A percentile compares a stretch with the other conserved stretches of the same genome.
Evolutionary conservation across 2,329 filamentous ascomycete genomes (phyloP).

Genomic region (Claviceps lovelessii): DNA sequence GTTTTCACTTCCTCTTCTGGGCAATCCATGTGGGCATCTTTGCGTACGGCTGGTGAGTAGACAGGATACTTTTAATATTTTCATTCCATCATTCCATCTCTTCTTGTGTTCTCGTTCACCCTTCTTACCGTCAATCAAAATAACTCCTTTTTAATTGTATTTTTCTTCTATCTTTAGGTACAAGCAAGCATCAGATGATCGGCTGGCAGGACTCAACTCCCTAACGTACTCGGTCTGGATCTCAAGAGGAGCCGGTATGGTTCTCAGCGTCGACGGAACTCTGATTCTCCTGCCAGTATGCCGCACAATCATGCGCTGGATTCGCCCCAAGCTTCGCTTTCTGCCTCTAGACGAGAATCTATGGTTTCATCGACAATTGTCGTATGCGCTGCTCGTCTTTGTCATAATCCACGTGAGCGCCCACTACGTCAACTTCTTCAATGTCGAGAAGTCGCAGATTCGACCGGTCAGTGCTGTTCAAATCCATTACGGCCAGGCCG

Average conservation of each 20-base stretch:
- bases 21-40: conserved; percentile 66
- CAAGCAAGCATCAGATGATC: conserved; percentile 55
- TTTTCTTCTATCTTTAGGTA: conserved; percentile 42
- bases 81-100: background rate
- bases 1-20: conserved; percentile 76
- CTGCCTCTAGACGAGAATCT: conserved; percentile 90
- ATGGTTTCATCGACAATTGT: conserved; percentile 93
- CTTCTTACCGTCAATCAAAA: background rate
- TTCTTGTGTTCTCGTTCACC: background rate
- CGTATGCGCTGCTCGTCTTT: conserved; percentile 78
- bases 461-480: conserved; percentile 68
- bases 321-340: conserved; percentile 78
- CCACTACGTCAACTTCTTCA: conserved; percentile 98
- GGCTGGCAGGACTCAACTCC: conserved; percentile 63
- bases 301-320: conserved; percentile 68
- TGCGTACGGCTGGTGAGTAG: conserved; percentile 64
- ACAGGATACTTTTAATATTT: background rate
- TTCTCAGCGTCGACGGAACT: conserved; percentile 69
- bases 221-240: conserved; percentile 89
- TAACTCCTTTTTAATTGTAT: background rate
- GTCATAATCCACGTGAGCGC: conserved; percentile 59
- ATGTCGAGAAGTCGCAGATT: conserved; percentile 75
- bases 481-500: conserved; percentile 81
- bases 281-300: conserved; percentile 91
- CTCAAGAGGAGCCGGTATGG: conserved; percentile 81